phyloP scores from a whole-genome alignment of 2,329 filamentous ascomycete genomes.

The Arthrobotrys iridis region DNA sequence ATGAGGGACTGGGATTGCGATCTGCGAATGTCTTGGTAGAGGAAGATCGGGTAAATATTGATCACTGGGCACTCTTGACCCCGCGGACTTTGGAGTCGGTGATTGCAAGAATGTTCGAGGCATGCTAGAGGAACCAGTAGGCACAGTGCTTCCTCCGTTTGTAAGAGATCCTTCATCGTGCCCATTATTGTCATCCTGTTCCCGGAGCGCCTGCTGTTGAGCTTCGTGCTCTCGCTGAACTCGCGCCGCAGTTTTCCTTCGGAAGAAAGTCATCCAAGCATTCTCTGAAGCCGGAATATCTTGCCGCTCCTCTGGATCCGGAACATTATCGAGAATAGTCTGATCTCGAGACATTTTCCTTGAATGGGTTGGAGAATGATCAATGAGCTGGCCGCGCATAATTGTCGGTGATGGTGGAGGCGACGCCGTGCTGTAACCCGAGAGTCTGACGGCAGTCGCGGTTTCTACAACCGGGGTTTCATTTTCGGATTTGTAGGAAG shows the following conservation, averaged over 20 bases:
- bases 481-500: conserved; percentile 43
- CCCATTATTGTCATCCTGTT: not conserved
- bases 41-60: conserved; percentile 37
- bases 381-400: conserved; percentile 35
- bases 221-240: conserved; percentile 66
- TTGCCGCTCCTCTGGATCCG: conserved; percentile 52
- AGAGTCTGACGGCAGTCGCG: conserved; percentile 52
- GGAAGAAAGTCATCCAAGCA: conserved; percentile 77
- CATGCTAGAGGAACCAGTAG: conserved; percentile 30
- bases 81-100: conserved; percentile 36
- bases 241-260: conserved; percentile 68
- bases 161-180: conserved; percentile 12
- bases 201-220: conserved; percentile 34
- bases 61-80: conserved; percentile 40
- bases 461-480: conserved; percentile 40
- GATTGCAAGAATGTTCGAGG: conserved; percentile 49
- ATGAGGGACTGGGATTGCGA: conserved; percentile 46
- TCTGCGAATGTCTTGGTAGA: conserved; percentile 29
- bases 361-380: conserved; percentile 53
- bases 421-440: conserved; percentile 48
- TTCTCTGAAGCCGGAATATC: conserved; percentile 61
- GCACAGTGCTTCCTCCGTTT: conserved; percentile 5
- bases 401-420: conserved; percentile 44
- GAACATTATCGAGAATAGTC: conserved; percentile 51
- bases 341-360: conserved; percentile 55